phyloP scores from a whole-genome alignment of 306 rosid species.

The cucumber (Cucumis sativus) region Cucumber_9930_V3 NC_026660.2:1450001-1450500 shows the following conservation, averaged over 20 bases:
- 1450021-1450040: not conserved
- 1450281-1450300: not conserved
- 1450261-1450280: too few species aligned
- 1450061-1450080: not conserved
- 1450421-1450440: not conserved
- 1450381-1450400: not conserved
- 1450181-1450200: too few species aligned
- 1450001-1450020: not conserved
- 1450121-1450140: too few species aligned
- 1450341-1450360: not conserved
- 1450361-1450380: not conserved
- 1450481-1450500: not conserved
- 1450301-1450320: not conserved
- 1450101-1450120: not conserved
- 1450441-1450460: not conserved
- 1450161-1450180: not conserved
- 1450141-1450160: not conserved
- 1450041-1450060: not conserved
- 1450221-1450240: too few species aligned
- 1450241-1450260: too few species aligned
- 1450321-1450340: not conserved
- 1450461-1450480: not conserved
- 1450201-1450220: too few species aligned
- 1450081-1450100: not conserved
- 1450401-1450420: too few species aligned